These are phyloP conservation scores for Wickerhamiella vanderwaltii DNA, from an alignment of 805 yeast genomes.

Conservation along the genomic window DNA sequence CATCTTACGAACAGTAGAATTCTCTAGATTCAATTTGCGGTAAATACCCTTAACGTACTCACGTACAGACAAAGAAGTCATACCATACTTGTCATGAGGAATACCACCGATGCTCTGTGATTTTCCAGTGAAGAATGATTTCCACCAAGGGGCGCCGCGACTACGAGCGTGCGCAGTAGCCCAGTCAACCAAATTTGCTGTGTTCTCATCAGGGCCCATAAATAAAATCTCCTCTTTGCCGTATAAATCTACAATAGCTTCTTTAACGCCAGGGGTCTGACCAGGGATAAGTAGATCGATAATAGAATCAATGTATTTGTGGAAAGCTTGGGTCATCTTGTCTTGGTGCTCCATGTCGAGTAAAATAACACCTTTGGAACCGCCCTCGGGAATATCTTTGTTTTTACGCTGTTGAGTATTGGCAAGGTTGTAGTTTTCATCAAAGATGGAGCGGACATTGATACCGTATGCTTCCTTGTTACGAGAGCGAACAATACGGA, in stretches of 20 bases:
- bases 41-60: constrained; percentile 82
- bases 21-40: constrained; percentile 54
- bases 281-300: constrained; percentile 72
- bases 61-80: constrained; percentile 91
- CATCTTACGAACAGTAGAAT: constrained; percentile 54
- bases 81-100: constrained; percentile 96
- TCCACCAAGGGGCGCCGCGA: constrained; percentile 97
- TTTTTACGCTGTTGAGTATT: constrained; percentile 92
- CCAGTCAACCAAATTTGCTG: constrained; percentile 94
- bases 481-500: constrained; percentile 82
- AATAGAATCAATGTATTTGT: constrained; percentile 83
- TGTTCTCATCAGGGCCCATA: constrained; percentile 99
- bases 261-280: constrained; percentile 62
- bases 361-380: constrained; percentile 92
- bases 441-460: constrained; percentile 80
- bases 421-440: constrained; percentile 93
- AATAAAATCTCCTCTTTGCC: constrained; percentile 79
- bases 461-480: constrained; percentile 72
- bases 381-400: constrained; percentile 98
- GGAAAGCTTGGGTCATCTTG: constrained; percentile 72
- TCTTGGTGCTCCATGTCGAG: constrained; percentile 60
- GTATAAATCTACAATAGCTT: constrained; percentile 71
- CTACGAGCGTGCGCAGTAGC: constrained; percentile 86
- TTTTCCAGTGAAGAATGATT: constrained; percentile 94
- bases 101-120: constrained; percentile 88